A percentile compares a stretch with the other conserved stretches of the same genome.
Evolutionary conservation across 2,329 filamentous ascomycete species (phyloP).

Genomic region (Periconia digitata): DNA sequence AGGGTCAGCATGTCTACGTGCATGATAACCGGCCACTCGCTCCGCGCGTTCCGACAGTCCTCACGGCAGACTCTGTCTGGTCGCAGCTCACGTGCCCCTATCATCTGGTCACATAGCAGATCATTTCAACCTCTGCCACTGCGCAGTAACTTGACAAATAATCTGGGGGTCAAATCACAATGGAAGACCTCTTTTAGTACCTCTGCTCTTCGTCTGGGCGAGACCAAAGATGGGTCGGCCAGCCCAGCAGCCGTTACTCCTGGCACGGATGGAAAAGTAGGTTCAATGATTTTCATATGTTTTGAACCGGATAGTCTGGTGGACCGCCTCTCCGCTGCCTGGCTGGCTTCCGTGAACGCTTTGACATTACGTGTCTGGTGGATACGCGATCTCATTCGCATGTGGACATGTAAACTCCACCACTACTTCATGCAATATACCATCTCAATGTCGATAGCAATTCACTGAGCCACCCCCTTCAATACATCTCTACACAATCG

Average conservation of each 20-base stretch:
- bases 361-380: not conserved
- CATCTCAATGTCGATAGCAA: not conserved
- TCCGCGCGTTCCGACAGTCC: not conserved
- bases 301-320: not conserved
- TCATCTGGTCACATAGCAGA: constrained; percentile 16
- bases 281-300: constrained; percentile 1
- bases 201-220: constrained; percentile 12
- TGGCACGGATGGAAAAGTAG: constrained; percentile 16
- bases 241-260: not conserved
- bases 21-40: not conserved
- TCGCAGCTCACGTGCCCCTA: constrained; percentile 35
- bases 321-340: not conserved
- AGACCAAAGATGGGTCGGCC: constrained; percentile 12
- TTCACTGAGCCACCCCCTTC: too few species aligned
- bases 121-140: not conserved
- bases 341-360: not conserved
- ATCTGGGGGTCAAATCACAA: not conserved
- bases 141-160: not conserved
- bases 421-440: not conserved
- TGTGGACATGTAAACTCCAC: too few species aligned
- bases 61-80: constrained; percentile 18
- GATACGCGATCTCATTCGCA: not conserved
- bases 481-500: not conserved
- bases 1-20: not conserved
- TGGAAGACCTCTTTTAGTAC: constrained; percentile 20